phyloP scores from a whole-genome alignment of 2,329 filamentous ascomycete species.

The Xylariaceae sp. region DNA sequence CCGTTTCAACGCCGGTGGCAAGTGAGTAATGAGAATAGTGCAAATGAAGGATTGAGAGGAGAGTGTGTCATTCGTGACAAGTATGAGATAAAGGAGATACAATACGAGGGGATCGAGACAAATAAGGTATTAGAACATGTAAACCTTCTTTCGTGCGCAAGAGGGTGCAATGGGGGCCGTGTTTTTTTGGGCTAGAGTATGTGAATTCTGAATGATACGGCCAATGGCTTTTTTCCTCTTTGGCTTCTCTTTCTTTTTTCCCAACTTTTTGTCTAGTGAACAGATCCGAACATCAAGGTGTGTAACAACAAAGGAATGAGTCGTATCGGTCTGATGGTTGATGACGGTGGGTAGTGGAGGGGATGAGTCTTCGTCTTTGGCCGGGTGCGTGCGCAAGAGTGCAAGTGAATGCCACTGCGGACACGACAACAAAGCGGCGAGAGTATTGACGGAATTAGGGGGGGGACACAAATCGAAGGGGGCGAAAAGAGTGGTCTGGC shows the following conservation, averaged over 20 bases:
- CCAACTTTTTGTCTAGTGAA: constrained; percentile 11
- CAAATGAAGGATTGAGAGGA: constrained; percentile 23
- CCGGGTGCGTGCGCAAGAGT: constrained; percentile 38
- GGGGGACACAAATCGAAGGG: constrained; percentile 13
- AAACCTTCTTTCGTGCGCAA: background rate
- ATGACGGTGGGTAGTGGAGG: background rate
- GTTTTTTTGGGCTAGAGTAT: background rate
- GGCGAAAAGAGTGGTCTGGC: constrained; percentile 16
- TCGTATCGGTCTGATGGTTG: constrained; percentile 12
- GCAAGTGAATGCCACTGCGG: constrained; percentile 51
- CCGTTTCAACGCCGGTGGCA: constrained; percentile 25
- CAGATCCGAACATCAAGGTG: constrained; percentile 7
- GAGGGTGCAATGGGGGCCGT: no score
- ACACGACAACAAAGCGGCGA: constrained; percentile 15
- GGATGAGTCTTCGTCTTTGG: constrained; percentile 9
- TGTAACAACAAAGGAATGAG: constrained; percentile 7
- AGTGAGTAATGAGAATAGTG: constrained; percentile 20
- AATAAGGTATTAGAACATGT: constrained; percentile 4
- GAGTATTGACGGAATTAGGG: constrained; percentile 16
- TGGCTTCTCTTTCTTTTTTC: background rate
- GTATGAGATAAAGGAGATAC: constrained; percentile 11
- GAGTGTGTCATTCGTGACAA: constrained; percentile 18
- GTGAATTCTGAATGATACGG: constrained; percentile 16
- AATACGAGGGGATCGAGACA: constrained; percentile 17
- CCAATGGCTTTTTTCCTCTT: background rate